phyloP scores from a whole-genome alignment of 1,284 basidiomycete species.

The Abortiporus biennis region DNA sequence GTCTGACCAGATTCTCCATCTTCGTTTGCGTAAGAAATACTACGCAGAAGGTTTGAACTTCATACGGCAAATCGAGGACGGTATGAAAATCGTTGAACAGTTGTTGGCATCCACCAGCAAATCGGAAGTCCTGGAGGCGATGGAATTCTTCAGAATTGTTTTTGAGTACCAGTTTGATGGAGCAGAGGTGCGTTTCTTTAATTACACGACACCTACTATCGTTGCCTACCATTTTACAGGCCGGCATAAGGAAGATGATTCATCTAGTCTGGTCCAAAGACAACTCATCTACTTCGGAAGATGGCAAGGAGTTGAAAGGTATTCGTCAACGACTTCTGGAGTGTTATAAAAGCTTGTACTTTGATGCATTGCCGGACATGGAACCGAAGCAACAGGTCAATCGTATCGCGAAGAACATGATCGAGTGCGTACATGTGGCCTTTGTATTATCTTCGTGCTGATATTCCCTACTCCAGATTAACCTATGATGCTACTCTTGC shows the following conservation, averaged over 20 bases:
- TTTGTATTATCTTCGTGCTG: neutral
- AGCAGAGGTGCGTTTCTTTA: slow-evolving; percentile 53
- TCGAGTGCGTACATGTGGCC: slow-evolving; percentile 63
- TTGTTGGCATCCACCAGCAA: slow-evolving; percentile 90
- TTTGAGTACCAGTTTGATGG: slow-evolving; percentile 80
- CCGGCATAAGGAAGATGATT: slow-evolving; percentile 92
- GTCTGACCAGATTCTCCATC: slow-evolving; percentile 57
- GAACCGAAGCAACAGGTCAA: slow-evolving; percentile 84
- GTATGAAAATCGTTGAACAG: slow-evolving; percentile 72
- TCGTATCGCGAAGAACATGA: slow-evolving; percentile 97
- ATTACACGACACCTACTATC: neutral
- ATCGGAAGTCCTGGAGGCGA: slow-evolving; percentile 90
- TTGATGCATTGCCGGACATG: slow-evolving; percentile 70
- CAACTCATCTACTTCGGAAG: slow-evolving; percentile 79
- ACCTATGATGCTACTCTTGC: slow-evolving; percentile 92
- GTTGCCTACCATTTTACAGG: slow-evolving; percentile 30
- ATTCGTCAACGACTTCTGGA: slow-evolving; percentile 86
- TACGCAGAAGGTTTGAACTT: slow-evolving; percentile 85
- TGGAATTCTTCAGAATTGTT: slow-evolving; percentile 90
- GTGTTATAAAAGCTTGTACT: slow-evolving; percentile 86
- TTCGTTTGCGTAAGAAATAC: slow-evolving; percentile 84
- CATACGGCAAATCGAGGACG: slow-evolving; percentile 77
- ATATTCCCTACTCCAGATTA: slow-evolving; percentile 41
- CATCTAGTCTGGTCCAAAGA: slow-evolving; percentile 98
- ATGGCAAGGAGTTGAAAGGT: slow-evolving; percentile 86